Evolutionary conservation across 495 filamentous ascomycete species (phyloP).

Genomic region (Peziza echinospora): DNA sequence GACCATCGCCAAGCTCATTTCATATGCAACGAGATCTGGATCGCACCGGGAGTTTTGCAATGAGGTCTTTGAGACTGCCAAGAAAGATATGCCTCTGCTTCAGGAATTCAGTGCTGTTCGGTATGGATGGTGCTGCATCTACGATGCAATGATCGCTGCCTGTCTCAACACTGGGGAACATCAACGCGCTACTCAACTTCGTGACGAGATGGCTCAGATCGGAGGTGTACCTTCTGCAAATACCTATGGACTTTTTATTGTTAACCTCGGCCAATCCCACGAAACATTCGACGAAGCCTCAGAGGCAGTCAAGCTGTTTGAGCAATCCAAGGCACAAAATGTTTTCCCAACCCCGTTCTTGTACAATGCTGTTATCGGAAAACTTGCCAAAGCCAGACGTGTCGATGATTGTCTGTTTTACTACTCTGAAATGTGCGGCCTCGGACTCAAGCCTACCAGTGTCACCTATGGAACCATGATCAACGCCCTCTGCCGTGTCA

Average conservation of each 20-base stretch:
- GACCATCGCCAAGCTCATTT: slow-evolving; percentile 86
- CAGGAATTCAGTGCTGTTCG: slow-evolving; percentile 63
- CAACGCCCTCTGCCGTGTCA: slow-evolving; percentile 90
- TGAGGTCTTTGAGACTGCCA: slow-evolving; percentile 72
- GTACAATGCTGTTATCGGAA: slow-evolving; percentile 96
- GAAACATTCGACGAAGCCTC: slow-evolving; percentile 95
- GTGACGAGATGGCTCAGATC: slow-evolving; percentile 63
- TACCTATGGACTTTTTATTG: slow-evolving; percentile 95
- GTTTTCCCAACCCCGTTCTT: slow-evolving; percentile 91
- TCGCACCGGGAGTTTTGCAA: slow-evolving; percentile 51
- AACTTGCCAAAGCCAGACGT: slow-evolving; percentile 87
- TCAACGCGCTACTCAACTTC: slow-evolving; percentile 55
- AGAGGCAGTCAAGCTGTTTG: slow-evolving; percentile 92
- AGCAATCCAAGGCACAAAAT: slow-evolving; percentile 75
- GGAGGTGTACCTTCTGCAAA: slow-evolving; percentile 84
- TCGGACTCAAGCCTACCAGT: slow-evolving; percentile 83
- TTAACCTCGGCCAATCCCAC: slow-evolving; percentile 83
- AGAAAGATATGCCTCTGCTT: slow-evolving; percentile 63
- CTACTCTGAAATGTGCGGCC: slow-evolving; percentile 87
- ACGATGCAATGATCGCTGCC: slow-evolving; percentile 89
- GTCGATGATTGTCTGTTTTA: slow-evolving; percentile 97
- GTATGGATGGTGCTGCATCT: slow-evolving; percentile 76
- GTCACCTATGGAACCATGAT: slow-evolving; percentile 97
- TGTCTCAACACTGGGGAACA: slow-evolving; percentile 71
- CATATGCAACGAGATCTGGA: slow-evolving; percentile 61